Percentiles rank a stretch among this genome's conserved stretches.
Conservation (phyloP, 1,284 basidiomycete species). For the Singerocomus rubriflavus region DNA sequence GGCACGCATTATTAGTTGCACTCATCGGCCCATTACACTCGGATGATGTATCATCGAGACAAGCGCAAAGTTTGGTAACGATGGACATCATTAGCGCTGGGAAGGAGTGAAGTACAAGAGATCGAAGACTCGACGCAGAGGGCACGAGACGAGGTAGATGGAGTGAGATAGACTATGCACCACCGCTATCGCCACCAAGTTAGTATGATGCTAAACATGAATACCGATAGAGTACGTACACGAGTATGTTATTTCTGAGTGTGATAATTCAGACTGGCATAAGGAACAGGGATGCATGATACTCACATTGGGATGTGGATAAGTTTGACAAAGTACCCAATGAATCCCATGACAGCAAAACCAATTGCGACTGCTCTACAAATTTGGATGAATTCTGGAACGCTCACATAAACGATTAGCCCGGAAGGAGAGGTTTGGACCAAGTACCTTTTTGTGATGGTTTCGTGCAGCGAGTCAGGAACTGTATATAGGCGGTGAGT, state of each 20-base stretch:
- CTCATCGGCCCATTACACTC: neutral
- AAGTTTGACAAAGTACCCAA: constrained; percentile 93
- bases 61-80: constrained; percentile 2
- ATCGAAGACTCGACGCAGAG: constrained; percentile 3
- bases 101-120: constrained; percentile 20
- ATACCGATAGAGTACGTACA: constrained; percentile 57
- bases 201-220: constrained; percentile 1
- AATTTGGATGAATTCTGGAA: constrained; percentile 87
- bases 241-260: constrained; percentile 87
- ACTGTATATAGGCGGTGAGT: constrained; percentile 47
- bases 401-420: constrained; percentile 2
- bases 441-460: constrained; percentile 86
- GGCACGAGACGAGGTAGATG: constrained; percentile 3
- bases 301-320: constrained; percentile 95
- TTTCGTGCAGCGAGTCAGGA: constrained; percentile 96
- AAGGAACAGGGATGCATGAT: constrained; percentile 1
- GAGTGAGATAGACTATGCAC: constrained; percentile 47
- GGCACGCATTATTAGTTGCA: constrained; percentile 4
- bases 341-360: constrained; percentile 97
- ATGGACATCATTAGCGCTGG: constrained; percentile 5
- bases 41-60: neutral
- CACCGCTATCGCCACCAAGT: constrained; percentile 48
- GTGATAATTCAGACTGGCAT: constrained; percentile 22
- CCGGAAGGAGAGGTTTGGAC: constrained; percentile 2
- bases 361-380: constrained; percentile 92